Evolutionary conservation across 1,139 yeast species (phyloP), one percentile per base, ranked within the genome.

Genomic region (Blastobotrys arbuscula): DNA sequence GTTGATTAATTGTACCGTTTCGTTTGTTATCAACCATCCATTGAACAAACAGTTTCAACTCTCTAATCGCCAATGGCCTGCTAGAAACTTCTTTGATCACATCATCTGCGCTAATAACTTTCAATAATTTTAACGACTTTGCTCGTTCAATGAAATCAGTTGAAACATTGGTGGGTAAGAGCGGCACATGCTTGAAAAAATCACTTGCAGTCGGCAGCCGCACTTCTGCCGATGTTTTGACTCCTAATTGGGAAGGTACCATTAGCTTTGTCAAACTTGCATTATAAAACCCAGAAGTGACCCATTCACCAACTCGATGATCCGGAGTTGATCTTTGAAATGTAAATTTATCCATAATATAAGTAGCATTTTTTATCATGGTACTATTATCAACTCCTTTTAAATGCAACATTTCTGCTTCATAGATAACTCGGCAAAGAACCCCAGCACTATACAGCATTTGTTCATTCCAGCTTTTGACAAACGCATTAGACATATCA

Each of bases 381-480:
- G 37, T 43, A 4, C 39, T 45, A 9, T 39, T 36, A 2, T 35
- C 44, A 20, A 44, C 39, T 7, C 46, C 18, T 38, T 37, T 16
- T 36, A 56, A 39, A 12, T 41, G 42, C n/a, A 47, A 19, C 53
- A 70, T 61, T 53, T 70, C 74, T 33, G 55, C 47, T 44, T 69
- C 73, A 44, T 65, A 70, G 2, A 68, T 64, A 12, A 65, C 63
- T 9, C 74, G 57, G 8, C 68, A 55, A 39, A 71, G 51, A 6
- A 68, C 57, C 2, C 74, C 74, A 10, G 70, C 66, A 61, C 67
- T 64, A 42, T 61, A 65, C 13, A 70, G 61, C 63, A 70, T 63
- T 47, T 70, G 68, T 37, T 61, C 56, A 52, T 70, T 70, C 74
- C 74, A 70, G 47, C 67, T 70, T 49, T 66, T 69, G 20, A 70